These are phyloP conservation scores for Tolypocladium amazonense DNA, from an alignment of 2,329 filamentous ascomycete genomes.

Conservation along the genomic window DNA sequence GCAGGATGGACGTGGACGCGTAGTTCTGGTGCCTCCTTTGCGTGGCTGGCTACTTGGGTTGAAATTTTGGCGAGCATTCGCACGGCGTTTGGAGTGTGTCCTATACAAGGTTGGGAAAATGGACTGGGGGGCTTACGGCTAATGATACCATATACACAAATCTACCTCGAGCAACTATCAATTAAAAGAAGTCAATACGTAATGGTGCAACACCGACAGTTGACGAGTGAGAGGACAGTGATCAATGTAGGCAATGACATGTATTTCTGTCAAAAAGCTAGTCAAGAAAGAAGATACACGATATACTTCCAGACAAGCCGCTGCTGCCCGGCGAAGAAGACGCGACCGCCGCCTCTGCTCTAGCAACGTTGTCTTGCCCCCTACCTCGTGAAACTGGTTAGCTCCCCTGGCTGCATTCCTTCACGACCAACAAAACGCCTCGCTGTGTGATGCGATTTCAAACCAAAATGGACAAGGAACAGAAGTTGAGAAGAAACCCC, in stretches of 20 bases:
- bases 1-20: conserved; percentile 39
- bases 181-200: neutral
- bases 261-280: neutral
- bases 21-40: conserved; percentile 20
- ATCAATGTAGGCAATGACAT: neutral
- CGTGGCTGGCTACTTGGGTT: neutral
- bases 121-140: neutral
- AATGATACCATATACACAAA: neutral
- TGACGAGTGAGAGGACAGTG: neutral
- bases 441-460: neutral
- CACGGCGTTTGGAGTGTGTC: neutral
- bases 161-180: neutral
- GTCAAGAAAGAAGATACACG: neutral
- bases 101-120: neutral
- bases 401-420: neutral
- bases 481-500: neutral
- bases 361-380: neutral
- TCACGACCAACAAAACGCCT: conserved; percentile 1
- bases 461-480: neutral
- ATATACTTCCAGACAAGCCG: neutral
- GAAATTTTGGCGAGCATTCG: neutral
- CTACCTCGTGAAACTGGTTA: neutral
- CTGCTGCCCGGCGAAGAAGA: neutral
- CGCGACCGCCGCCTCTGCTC: neutral
- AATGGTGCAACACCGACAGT: neutral